phyloP scores from a whole-genome alignment of 768 basidiomycete species.

The Stropharia rugosoannulata region DNA sequence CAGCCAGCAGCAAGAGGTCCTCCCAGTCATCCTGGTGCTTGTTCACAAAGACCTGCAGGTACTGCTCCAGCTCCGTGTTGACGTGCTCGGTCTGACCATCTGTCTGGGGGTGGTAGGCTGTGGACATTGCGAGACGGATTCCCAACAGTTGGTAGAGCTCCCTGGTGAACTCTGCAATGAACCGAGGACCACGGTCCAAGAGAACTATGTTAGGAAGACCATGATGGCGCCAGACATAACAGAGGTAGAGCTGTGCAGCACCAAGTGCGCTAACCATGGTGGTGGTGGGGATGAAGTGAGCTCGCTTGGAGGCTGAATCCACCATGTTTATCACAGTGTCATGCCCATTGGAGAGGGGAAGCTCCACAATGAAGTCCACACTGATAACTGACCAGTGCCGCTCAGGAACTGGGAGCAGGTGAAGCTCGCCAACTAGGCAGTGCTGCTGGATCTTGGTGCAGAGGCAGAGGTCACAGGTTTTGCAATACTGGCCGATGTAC shows the following conservation, averaged over 20 bases:
- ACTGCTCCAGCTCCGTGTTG: slow-evolving; percentile 3
- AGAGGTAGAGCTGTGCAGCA: slow-evolving; percentile 11
- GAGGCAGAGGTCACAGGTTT: slow-evolving; percentile 18
- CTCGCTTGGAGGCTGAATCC: slow-evolving; percentile 9
- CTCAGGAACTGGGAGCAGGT: slow-evolving; percentile 16
- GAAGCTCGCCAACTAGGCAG: slow-evolving; percentile 16
- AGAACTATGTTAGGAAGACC: slow-evolving; percentile 19
- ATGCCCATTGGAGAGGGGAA: slow-evolving; percentile 20
- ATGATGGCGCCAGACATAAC: slow-evolving; percentile 7
- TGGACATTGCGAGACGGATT: slow-evolving; percentile 21
- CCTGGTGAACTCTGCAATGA: slow-evolving; percentile 16
- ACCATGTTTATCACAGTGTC: slow-evolving; percentile 33
- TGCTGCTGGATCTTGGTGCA: slow-evolving; percentile 25
- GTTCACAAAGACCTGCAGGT: too few species aligned
- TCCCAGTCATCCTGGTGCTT: too few species aligned
- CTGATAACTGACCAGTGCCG: slow-evolving; percentile 30
- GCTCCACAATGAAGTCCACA: slow-evolving; percentile 22
- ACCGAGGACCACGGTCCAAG: slow-evolving; percentile 19
- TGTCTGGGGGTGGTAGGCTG: slow-evolving; percentile 14
- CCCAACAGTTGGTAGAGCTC: slow-evolving; percentile 17
- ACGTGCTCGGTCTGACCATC: slow-evolving; percentile 1
- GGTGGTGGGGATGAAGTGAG: slow-evolving; percentile 15
- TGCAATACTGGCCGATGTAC: slow-evolving; percentile 19
- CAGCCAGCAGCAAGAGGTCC: too few species aligned
- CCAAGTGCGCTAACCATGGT: slow-evolving; percentile 11